Conservation (phyloP, 2,329 filamentous ascomycete species). For the Aspergillus fischeri region DNA sequence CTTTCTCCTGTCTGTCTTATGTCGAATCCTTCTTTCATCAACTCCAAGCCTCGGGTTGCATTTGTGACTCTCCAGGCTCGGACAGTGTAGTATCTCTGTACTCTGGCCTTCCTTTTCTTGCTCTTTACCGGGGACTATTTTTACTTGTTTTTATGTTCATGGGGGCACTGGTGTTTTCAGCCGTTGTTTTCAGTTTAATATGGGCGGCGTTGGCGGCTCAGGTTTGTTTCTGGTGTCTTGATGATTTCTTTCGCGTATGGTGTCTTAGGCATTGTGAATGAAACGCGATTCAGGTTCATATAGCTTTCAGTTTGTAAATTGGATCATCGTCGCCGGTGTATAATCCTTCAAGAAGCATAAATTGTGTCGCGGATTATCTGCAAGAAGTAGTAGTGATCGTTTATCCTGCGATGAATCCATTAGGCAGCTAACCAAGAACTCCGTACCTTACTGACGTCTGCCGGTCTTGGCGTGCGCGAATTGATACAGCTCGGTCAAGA, state of each 20-base stretch:
- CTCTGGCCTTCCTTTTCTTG: conserved; percentile 2
- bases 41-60: conserved; percentile 1
- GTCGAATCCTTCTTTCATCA: conserved; percentile 13
- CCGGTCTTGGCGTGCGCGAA: conserved; percentile 13
- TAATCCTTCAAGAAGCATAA: not conserved
- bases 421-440: not conserved
- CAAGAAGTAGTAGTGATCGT: not conserved
- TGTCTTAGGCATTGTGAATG: conserved; percentile 2
- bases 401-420: not conserved
- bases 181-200: conserved; percentile 1
- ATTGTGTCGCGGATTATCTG: too few species aligned
- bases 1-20: conserved; percentile 16
- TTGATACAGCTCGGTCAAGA: conserved; percentile 20
- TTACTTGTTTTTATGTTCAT: conserved; percentile 17
- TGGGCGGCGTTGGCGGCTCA: conserved; percentile 19
- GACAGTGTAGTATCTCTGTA: conserved; percentile 9
- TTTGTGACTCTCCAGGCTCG: not conserved
- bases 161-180: conserved; percentile 10
- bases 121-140: conserved; percentile 6
- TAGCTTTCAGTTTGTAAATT: not conserved
- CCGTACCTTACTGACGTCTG: not conserved
- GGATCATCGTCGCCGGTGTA: not conserved
- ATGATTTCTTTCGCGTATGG: conserved; percentile 1
- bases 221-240: conserved; percentile 1
- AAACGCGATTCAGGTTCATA: not conserved